phyloP scores from a whole-genome alignment of 192 early-diverging fungal species.

The Backusella macrospora region DNA sequence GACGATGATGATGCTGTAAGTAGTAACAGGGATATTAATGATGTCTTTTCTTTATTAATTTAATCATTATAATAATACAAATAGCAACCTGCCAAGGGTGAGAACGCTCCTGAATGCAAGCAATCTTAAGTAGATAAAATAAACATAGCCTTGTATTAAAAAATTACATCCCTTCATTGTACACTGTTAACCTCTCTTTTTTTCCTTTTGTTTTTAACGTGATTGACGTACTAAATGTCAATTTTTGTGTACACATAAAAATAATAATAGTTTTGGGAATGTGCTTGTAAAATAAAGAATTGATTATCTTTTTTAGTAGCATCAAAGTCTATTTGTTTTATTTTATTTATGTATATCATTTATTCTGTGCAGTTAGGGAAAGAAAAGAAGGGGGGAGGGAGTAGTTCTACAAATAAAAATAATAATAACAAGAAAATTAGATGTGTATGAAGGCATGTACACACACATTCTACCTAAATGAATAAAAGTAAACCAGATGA shows the following conservation, averaged over 20 bases:
- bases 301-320: conserved; percentile 5
- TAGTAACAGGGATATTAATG: neutral
- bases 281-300: conserved; percentile 7
- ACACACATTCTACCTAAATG: too few relatives aligned
- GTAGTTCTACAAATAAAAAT: too few relatives aligned
- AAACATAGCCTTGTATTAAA: conserved; percentile 10
- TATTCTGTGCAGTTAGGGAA: neutral
- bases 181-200: neutral
- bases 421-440: too few relatives aligned
- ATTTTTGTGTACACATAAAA: neutral
- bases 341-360: neutral
- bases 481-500: too few relatives aligned
- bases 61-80: neutral
- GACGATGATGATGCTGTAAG: conserved; percentile 68
- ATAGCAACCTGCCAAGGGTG: conserved; percentile 50
- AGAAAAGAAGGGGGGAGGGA: neutral
- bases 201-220: neutral
- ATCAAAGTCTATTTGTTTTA: neutral
- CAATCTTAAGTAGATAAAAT: conserved; percentile 39
- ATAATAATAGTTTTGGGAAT: neutral
- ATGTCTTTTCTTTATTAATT: neutral
- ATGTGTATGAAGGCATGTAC: too few relatives aligned
- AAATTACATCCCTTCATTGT: conserved; percentile 3
- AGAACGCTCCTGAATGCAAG: conserved; percentile 64
- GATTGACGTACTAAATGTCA: neutral